Evolutionary conservation across 139 green algal species (phyloP).

Genomic region (Dunaliella primolecta): DNA sequence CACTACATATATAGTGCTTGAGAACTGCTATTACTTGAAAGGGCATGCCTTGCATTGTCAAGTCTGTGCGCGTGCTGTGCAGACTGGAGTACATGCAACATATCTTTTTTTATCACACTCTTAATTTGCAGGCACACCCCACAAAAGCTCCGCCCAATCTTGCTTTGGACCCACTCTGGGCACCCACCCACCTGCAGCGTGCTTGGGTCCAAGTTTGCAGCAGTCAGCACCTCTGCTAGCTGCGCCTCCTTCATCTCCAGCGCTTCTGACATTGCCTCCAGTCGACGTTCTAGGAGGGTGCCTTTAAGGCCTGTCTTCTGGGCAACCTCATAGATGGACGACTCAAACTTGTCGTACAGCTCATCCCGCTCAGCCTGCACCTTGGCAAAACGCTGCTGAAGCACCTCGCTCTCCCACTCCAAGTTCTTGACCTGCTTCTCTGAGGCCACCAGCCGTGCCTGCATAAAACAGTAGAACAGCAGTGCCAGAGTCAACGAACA

Average conservation of each 20-base stretch:
- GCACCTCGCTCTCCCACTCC: constrained; percentile 85
- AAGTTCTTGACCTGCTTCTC: constrained; percentile 81
- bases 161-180: too few relatives aligned
- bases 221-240: constrained; percentile 76
- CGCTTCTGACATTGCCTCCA: constrained; percentile 58
- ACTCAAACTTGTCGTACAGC: constrained; percentile 76
- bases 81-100: too few relatives aligned
- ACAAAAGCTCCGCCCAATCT: too few relatives aligned
- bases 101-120: too few relatives aligned
- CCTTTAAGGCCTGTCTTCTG: constrained; percentile 55
- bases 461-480: not conserved
- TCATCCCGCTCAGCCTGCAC: constrained; percentile 71
- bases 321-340: constrained; percentile 72
- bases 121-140: too few relatives aligned
- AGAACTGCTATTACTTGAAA: too few relatives aligned
- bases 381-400: constrained; percentile 68
- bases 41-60: too few relatives aligned
- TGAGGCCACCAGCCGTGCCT: constrained; percentile 62
- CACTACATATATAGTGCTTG: too few relatives aligned
- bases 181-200: constrained; percentile 51
- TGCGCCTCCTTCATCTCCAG: constrained; percentile 76
- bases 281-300: constrained; percentile 55
- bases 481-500: too few relatives aligned
- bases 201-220: constrained; percentile 74
- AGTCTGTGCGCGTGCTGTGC: too few relatives aligned